Conservation (phyloP, 2,329 filamentous ascomycete species). For the Fusarium mundagurra region DNA sequence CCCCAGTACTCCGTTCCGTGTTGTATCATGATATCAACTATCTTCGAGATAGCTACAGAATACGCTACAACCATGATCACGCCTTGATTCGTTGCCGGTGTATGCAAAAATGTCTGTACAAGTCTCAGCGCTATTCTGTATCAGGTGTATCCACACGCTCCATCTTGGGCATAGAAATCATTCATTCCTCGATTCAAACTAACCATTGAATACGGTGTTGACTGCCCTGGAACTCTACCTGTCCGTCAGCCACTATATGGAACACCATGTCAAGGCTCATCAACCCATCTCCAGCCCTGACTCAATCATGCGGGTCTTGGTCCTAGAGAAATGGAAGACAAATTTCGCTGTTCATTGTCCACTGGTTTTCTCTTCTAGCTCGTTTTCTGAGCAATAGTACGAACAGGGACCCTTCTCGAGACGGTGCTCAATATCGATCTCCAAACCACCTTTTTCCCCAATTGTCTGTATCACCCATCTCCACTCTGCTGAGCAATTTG, state of each 20-base stretch:
- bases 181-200: slow-evolving; percentile 10
- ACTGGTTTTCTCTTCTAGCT: slow-evolving; percentile 27
- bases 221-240: slow-evolving; percentile 10
- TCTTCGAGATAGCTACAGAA: neutral
- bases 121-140: slow-evolving; percentile 20
- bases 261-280: slow-evolving; percentile 20
- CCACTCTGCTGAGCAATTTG: slow-evolving; percentile 32
- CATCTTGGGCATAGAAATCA: slow-evolving; percentile 1
- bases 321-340: slow-evolving; percentile 18
- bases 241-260: slow-evolving; percentile 14
- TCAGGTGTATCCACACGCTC: slow-evolving; percentile 24
- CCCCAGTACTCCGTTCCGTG: neutral
- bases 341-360: slow-evolving; percentile 32
- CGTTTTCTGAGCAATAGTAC: neutral
- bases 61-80: slow-evolving; percentile 22
- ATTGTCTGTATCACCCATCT: slow-evolving; percentile 21
- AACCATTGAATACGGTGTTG: slow-evolving; percentile 7
- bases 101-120: slow-evolving; percentile 19
- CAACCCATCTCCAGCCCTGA: slow-evolving; percentile 32
- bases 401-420: slow-evolving; percentile 24
- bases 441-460: slow-evolving; percentile 29
- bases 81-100: slow-evolving; percentile 16
- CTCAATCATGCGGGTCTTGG: slow-evolving; percentile 30
- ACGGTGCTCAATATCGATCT: slow-evolving; percentile 40
- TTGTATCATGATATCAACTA: neutral